phyloP scores from a whole-genome alignment of 1,284 basidiomycete species.

The Anthracocystis setariae region DNA sequence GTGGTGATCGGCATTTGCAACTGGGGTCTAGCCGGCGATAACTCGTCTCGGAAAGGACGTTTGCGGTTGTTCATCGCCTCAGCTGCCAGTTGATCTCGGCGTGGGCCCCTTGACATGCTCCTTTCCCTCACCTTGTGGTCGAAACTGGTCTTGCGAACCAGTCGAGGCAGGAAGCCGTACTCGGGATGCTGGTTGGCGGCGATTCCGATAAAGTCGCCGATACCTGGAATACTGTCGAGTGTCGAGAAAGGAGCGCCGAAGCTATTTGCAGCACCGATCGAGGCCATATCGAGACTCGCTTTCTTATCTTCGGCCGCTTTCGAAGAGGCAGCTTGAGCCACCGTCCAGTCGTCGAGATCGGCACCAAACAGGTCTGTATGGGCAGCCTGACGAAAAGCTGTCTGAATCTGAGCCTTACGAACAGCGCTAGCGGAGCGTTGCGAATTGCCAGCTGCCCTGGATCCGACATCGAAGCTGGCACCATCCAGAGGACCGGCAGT shows the following conservation, averaged over 20 bases:
- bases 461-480: slow-evolving; percentile 20
- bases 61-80: slow-evolving; percentile 55
- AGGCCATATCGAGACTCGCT: slow-evolving; percentile 55
- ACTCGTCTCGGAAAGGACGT: slow-evolving; percentile 59
- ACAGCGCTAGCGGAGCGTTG: slow-evolving; percentile 32
- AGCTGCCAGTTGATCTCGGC: slow-evolving; percentile 36
- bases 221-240: slow-evolving; percentile 64
- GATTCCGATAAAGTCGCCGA: slow-evolving; percentile 63
- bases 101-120: slow-evolving; percentile 59
- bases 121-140: slow-evolving; percentile 66
- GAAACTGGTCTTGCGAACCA: slow-evolving; percentile 67
- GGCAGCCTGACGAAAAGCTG: slow-evolving; percentile 57
- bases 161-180: slow-evolving; percentile 65
- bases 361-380: slow-evolving; percentile 60
- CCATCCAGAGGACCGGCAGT: slow-evolving; percentile 3
- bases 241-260: slow-evolving; percentile 57
- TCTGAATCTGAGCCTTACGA: slow-evolving; percentile 52
- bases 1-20: slow-evolving; percentile 55
- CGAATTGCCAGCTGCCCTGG: slow-evolving; percentile 17
- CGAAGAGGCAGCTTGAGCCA: slow-evolving; percentile 19
- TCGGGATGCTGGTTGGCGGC: slow-evolving; percentile 66
- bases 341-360: slow-evolving; percentile 37
- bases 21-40: slow-evolving; percentile 56
- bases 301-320: slow-evolving; percentile 33
- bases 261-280: slow-evolving; percentile 57